phyloP scores from a whole-genome alignment of 495 filamentous ascomycete genomes.

The Lasiosphaeria ovina region DNA sequence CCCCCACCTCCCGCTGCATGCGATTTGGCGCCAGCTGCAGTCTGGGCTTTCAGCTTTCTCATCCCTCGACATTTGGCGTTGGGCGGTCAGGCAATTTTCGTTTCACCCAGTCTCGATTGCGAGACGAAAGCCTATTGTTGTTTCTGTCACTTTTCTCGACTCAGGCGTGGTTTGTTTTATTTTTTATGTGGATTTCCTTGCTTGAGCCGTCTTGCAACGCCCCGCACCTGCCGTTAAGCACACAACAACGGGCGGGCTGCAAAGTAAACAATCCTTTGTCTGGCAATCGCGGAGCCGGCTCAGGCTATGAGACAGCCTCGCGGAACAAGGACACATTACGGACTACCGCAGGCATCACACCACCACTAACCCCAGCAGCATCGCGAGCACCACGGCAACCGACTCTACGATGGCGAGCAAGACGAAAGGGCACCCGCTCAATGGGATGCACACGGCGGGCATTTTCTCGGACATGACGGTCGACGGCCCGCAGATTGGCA shows the following conservation, averaged over 20 bases:
- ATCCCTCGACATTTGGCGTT: not conserved
- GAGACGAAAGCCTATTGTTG: not conserved
- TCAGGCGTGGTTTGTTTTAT: not conserved
- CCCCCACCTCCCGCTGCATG: not conserved
- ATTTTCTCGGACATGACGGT: slow-evolving; percentile 95
- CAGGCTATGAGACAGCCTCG: slow-evolving; percentile 18
- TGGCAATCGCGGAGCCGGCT: not conserved
- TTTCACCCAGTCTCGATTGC: not conserved
- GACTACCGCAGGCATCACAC: not conserved
- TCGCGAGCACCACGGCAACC: slow-evolving; percentile 38
- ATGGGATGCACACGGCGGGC: slow-evolving; percentile 74
- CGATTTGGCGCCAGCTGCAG: not conserved
- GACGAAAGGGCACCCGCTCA: slow-evolving; percentile 42
- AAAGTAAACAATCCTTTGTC: slow-evolving; percentile 27
- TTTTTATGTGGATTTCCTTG: not conserved
- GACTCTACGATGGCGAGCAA: slow-evolving; percentile 18
- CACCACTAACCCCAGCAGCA: slow-evolving; percentile 3
- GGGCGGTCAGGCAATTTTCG: not conserved
- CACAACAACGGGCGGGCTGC: slow-evolving; percentile 1
- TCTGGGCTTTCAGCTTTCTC: not conserved
- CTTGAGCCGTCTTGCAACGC: not conserved
- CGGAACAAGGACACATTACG: not conserved
- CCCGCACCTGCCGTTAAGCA: no score
- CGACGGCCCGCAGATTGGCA: slow-evolving; percentile 92
- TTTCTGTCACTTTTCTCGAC: not conserved